These are phyloP conservation scores for Leishmania tropica DNA, from an alignment of 208 protist species.

Conservation along the genomic window DNA sequence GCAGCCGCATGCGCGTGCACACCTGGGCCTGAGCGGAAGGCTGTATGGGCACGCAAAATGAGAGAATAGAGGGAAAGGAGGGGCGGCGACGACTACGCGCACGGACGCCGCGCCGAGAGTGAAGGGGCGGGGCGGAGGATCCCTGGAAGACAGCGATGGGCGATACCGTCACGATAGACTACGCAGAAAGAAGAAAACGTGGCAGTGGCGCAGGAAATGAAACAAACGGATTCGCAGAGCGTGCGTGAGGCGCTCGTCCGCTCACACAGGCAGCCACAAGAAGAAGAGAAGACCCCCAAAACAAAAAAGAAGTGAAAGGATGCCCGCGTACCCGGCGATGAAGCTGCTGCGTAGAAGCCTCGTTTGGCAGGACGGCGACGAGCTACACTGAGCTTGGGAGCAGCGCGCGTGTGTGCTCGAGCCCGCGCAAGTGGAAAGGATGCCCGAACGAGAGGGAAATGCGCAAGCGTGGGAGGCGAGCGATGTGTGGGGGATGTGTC, in stretches of 20 bases:
- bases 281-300: background rate
- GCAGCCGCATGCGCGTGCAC: background rate
- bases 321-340: background rate
- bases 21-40: background rate
- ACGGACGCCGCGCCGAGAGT: background rate
- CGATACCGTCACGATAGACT: too few relatives aligned
- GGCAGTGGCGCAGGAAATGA: background rate
- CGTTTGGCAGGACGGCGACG: background rate
- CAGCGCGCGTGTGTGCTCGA: too few relatives aligned
- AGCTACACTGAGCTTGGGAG: background rate
- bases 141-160: too few relatives aligned
- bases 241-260: background rate
- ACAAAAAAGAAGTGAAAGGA: background rate
- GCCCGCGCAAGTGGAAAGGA: too few relatives aligned
- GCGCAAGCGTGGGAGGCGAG: too few relatives aligned
- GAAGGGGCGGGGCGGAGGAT: too few relatives aligned
- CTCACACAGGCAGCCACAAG: background rate
- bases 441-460: too few relatives aligned
- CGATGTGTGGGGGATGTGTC: too few relatives aligned
- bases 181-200: too few relatives aligned
- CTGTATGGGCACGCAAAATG: background rate
- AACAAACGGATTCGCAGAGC: too few relatives aligned
- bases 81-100: background rate
- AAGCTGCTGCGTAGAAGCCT: background rate
- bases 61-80: background rate